Percentiles rank a stretch among this genome's conserved stretches.
Evolutionary conservation across 805 yeast genomes (phyloP).

Genomic region (Starmerella stellata): DNA sequence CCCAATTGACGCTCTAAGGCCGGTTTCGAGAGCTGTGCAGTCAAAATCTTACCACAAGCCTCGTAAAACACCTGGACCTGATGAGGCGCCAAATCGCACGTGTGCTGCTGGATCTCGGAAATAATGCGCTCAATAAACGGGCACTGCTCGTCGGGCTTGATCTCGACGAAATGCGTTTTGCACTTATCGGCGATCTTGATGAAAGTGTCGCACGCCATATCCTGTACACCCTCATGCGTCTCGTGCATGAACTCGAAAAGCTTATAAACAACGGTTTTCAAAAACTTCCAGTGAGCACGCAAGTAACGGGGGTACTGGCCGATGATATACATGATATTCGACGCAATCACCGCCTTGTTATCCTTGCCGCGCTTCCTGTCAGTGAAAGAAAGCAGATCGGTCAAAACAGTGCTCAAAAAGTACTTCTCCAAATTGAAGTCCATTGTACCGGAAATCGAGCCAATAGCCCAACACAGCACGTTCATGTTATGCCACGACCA

Average conservation of each 20-base stretch:
- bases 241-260: slow-evolving; percentile 98
- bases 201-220: slow-evolving; percentile 99
- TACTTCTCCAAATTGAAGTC: slow-evolving; percentile 93
- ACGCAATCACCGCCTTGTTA: slow-evolving; percentile 96
- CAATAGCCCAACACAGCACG: slow-evolving; percentile 98
- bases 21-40: slow-evolving; percentile 60
- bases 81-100: slow-evolving; percentile 87
- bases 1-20: slow-evolving; percentile 49
- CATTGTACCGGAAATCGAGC: slow-evolving; percentile 97
- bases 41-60: slow-evolving; percentile 86
- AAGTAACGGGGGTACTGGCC: slow-evolving; percentile 97
- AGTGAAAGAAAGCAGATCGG: slow-evolving; percentile 75
- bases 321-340: slow-evolving; percentile 98
- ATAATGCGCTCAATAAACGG: slow-evolving; percentile 88
- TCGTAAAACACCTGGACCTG: slow-evolving; percentile 96
- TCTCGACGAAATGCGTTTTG: slow-evolving; percentile 82
- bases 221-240: slow-evolving; percentile 99
- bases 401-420: slow-evolving; percentile 81
- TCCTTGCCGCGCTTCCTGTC: slow-evolving; percentile 95
- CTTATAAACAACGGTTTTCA: slow-evolving; percentile 88
- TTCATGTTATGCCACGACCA: slow-evolving; percentile 99
- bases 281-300: slow-evolving; percentile 94
- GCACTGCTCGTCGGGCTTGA: slow-evolving; percentile 66
- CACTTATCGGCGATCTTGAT: slow-evolving; percentile 90
- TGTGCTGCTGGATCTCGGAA: slow-evolving; percentile 60